phyloP scores from a whole-genome alignment of 2,329 filamentous ascomycete species.

The Tolypocladium tundrense region DNA sequence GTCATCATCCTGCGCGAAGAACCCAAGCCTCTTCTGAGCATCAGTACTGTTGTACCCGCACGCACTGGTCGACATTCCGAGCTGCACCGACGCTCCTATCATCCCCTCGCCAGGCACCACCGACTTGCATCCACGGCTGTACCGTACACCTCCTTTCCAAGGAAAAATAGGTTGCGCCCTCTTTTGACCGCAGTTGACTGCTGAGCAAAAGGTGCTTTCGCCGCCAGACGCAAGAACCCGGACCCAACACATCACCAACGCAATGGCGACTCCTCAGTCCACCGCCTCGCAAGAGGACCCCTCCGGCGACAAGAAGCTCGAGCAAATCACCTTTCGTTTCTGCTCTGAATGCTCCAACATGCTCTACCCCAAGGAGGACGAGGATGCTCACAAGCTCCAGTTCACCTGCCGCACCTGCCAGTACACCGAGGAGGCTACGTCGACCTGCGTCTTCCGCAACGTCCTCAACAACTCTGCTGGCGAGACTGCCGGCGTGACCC shows the following conservation, averaged over 20 bases:
- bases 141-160: not conserved
- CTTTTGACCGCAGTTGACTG: not conserved
- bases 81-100: not conserved
- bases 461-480: constrained; percentile 83
- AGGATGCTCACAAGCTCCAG: constrained; percentile 70
- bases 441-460: constrained; percentile 92
- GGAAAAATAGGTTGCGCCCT: not conserved
- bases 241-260: constrained; percentile 1
- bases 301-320: constrained; percentile 40
- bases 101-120: not conserved
- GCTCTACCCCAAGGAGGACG: constrained; percentile 94
- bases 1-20: not conserved
- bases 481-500: constrained; percentile 93
- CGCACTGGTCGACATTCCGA: not conserved
- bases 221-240: not conserved
- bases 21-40: no score
- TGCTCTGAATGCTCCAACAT: constrained; percentile 99
- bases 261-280: constrained; percentile 49
- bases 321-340: constrained; percentile 94
- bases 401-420: constrained; percentile 95
- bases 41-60: not conserved
- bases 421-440: constrained; percentile 77
- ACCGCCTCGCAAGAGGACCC: constrained; percentile 31
- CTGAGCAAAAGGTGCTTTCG: not conserved
- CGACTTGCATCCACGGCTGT: not conserved